Conservation (phyloP, 495 filamentous ascomycete species). For the Melanomma pulvis-pyrius region DNA sequence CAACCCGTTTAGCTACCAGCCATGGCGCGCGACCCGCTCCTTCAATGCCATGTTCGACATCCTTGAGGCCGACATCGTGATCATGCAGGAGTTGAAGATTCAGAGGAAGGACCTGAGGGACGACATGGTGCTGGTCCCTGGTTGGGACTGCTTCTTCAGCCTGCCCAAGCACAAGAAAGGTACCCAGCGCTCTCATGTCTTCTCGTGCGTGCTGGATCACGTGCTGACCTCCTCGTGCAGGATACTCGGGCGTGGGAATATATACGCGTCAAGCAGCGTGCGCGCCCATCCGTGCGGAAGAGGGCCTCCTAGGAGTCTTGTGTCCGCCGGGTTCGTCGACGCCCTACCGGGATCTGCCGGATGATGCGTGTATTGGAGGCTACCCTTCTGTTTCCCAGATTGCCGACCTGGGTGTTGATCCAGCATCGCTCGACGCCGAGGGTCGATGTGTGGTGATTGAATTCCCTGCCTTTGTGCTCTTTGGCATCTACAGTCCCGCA, state of each 20-base stretch:
- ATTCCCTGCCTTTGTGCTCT: conserved; percentile 90
- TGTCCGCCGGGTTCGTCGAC: conserved; percentile 73
- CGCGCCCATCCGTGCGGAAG: conserved; percentile 86
- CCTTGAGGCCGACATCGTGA: conserved; percentile 88
- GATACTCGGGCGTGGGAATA: conserved; percentile 95
- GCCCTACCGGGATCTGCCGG: conserved; percentile 75
- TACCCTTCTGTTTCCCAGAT: conserved; percentile 77
- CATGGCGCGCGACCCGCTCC: conserved; percentile 87
- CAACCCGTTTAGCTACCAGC: conserved; percentile 93
- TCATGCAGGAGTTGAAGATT: conserved; percentile 96
- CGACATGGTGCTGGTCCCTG: conserved; percentile 93
- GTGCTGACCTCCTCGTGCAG: conserved; percentile 48
- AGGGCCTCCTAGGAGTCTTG: conserved; percentile 85
- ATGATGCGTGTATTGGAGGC: conserved; percentile 85
- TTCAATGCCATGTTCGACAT: conserved; percentile 96
- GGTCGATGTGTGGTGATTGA: conserved; percentile 91
- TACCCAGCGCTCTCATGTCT: conserved; percentile 47
- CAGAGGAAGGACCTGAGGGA: conserved; percentile 90
- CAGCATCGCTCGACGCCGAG: conserved; percentile 79
- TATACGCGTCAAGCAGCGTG: conserved; percentile 91
- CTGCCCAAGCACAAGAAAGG: conserved; percentile 93
- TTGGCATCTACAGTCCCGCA: conserved; percentile 89
- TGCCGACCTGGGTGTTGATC: conserved; percentile 62
- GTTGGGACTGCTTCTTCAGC: conserved; percentile 97
- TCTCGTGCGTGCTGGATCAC: background rate